Evolutionary conservation across 1,284 basidiomycete genomes (phyloP), one percentile per base, ranked within the genome.

Genomic region (Austroboletus novae-zelandiae): DNA sequence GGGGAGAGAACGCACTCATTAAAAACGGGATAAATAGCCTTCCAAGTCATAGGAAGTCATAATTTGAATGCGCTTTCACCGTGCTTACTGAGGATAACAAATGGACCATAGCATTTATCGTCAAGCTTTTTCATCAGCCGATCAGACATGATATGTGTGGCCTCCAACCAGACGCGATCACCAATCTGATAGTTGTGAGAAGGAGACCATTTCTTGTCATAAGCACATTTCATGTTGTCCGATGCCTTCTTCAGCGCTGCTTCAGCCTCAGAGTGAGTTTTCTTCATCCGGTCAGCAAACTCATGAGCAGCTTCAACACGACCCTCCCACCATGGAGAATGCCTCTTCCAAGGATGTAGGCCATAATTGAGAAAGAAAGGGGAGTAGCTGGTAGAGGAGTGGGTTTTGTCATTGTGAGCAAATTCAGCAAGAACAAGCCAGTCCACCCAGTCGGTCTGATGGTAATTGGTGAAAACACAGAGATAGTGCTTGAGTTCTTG

Each of bases 401-500:
- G 40, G 2, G 13, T 0, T 9, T 45, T 43, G 18, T 52, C 39
- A 7, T 55, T 52, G 4, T 55, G 40, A 0, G 25, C 11, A 13
- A 55, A 52, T 10, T 55, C 45, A 0, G 50, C 45, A 3, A 55
- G 50, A 0, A 18, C 1, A 0, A 55, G 23, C 54, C 54, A 53
- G 0, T 55, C 43, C 0, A 17, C 23, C 54, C 48, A 56, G 23
- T 56, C 46, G 0, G 39, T n/a, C 8, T 52, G 51, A 27, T 43
- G 43, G 5, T 52, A 45, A 7, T 49, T 50, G 0, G 18, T 40
- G 51, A 68, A 74, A 8, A 65, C 51, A 3, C 61, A 56, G 9
- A 74, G 56, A 52, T 69, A 72, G 14, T 69, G 64, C 55, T 77
- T 69, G 0, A 78, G n/a, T n/a, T n/a, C n/a, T n/a, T n/a, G n/a